Base-by-base conservation (phyloP, 169 alveolate species). In the Hepatocystis sp. region DNA sequence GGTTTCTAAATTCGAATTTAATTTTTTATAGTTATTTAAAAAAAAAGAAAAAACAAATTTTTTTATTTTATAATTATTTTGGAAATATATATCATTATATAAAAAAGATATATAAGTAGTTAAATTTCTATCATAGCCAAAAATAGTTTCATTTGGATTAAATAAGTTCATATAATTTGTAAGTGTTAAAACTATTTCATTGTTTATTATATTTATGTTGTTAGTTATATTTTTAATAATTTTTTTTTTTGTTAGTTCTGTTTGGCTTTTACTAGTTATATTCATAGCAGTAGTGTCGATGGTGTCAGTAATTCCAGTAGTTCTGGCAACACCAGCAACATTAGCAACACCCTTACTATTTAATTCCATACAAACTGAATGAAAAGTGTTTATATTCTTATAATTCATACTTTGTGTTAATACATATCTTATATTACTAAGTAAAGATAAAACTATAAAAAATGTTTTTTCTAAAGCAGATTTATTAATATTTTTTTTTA, bases 41-140 rank as follows among this genome's bases (percentile, higher is more conserved):
- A 81, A 81, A 36, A 51, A 55, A 4, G 66, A 61, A 61, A 81
- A 19, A 1, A 51, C 23, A 17, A 34, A 21, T 52, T 63, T 81
- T 52, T 39, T 60, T 34, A 81, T 40, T 27, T 61, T 21, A 19
- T 25, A 49, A 65, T 81, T 81, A 46, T 51, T 81, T 11, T 81
- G 89, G 15, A 81, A 3, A 55, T 81, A 81, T 25, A 61, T 13
- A 56, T 81, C 89, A 63, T 81, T 81, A 40, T 61, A 52, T 63
- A 81, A 8, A 40, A 53, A 81, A 1, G 84, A 65, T 63, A 81
- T 46, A 55, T 63, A 81, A 34, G 52, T 23, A 34, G 52, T 17
- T n/a, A n/a, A n/a, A n/a, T n/a, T n/a, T n/a, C n/a, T n/a, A n/a
- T n/a, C n/a, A n/a, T n/a, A n/a, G n/a, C n/a, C n/a, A n/a, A n/a